Conservation (phyloP, 2,329 filamentous ascomycete species). For the Aspergillus jensenii region DNA sequence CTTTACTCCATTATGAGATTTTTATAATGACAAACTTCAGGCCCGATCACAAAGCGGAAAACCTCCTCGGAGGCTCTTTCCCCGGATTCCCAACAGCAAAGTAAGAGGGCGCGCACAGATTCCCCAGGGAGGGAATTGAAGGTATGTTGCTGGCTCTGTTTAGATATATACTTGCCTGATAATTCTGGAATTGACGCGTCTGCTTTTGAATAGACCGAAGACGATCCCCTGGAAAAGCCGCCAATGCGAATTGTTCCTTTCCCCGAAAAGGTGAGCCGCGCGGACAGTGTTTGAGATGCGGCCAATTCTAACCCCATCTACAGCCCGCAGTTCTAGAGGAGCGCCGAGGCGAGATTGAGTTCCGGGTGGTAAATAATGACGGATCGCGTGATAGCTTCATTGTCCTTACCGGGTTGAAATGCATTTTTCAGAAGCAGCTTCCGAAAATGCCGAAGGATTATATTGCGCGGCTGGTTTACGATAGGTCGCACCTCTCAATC, state of each 20-base stretch:
- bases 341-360: slow-evolving; percentile 90
- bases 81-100: slow-evolving; percentile 43
- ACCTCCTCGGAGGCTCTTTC: slow-evolving; percentile 50
- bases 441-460: slow-evolving; percentile 99
- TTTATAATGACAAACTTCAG: slow-evolving; percentile 12
- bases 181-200: not conserved
- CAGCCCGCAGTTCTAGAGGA: slow-evolving; percentile 90
- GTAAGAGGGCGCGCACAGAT: slow-evolving; percentile 51
- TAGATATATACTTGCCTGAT: not conserved
- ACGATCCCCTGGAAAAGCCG: slow-evolving; percentile 48
- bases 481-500: slow-evolving; percentile 92
- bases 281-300: not conserved
- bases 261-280: slow-evolving; percentile 71
- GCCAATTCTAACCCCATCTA: slow-evolving; percentile 23
- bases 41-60: slow-evolving; percentile 46
- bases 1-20: not conserved
- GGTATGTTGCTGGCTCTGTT: slow-evolving; percentile 20
- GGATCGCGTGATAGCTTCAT: slow-evolving; percentile 83
- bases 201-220: slow-evolving; percentile 40
- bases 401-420: slow-evolving; percentile 92
- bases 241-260: slow-evolving; percentile 71
- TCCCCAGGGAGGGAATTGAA: slow-evolving; percentile 40
- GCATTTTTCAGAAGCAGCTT: slow-evolving; percentile 96
- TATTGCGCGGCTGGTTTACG: slow-evolving; percentile 94
- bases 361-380: slow-evolving; percentile 97